Evolutionary conservation across 2,329 filamentous ascomycete species (phyloP), one percentile per base, ranked within the genome.

Genomic region (Fusarium verticillioides): DNA sequence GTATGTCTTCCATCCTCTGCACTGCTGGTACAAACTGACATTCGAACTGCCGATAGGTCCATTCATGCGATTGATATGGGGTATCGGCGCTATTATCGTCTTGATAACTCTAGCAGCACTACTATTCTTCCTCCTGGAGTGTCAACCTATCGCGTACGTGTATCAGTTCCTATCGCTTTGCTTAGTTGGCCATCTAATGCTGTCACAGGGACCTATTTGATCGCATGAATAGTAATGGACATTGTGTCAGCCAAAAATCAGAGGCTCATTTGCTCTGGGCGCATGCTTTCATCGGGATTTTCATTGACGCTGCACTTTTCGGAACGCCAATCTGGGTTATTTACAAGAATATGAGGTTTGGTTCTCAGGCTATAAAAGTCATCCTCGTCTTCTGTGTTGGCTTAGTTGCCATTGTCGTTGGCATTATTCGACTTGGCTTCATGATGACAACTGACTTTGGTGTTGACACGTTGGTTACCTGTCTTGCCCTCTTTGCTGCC

Each of bases 81-180:
- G 32, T 1, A 15, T 52, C 3, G 49, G 49, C n/a, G 30, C 12
- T 16, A 10, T 36, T 0, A 36, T 36, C 4, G 16, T 52, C 7
- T 21, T 18, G n/a, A 8, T 7, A 4, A 36, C 49, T 11, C 9
- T 36, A 2, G 49, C 32, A 26, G 6, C n/a, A 36, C 21, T 52
- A 4, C 9, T 52, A 4, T 52, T 52, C 49, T 36, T 52, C n/a
- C 49, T 52, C 18, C 49, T 52, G 10, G 32, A 52, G 18, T 52
- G 49, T 10, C 15, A 2, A 21, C 32, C 49, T 21, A 52, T 52
- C 49, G 12, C 9, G 49, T 52, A 52, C 30, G 49, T 52, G 11
- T 19, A 4, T 0, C 9, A 0, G 0, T 8, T 2, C 15, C 32
- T 52, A 7, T 11, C 8, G 1, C 0, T 8, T 12, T 7, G 0